Base-by-base conservation (phyloP, 805 yeast species). In the Debaryomyces hansenii region DNA sequence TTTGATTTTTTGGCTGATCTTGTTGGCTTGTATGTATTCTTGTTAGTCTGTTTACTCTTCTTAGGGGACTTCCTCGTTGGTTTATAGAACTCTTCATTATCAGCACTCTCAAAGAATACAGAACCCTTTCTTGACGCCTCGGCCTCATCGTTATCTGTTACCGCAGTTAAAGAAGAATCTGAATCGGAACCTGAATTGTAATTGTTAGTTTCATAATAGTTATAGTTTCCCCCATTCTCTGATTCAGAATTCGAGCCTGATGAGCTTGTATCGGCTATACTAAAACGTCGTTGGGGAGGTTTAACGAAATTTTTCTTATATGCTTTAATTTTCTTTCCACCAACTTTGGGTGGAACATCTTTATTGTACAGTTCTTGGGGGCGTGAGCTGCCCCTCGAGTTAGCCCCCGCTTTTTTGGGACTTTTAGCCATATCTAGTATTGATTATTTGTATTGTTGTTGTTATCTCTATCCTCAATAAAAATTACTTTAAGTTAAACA, bases 81-180 rank as follows among this genome's bases (percentile, higher is more conserved):
- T 8, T 33, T 33, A 20, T n/a, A 29, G 3, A 28, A 32, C 20
- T 37, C 44, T 15, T 28, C 42, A 32, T 21, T 21, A 14, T 39
- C 35, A 12, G 39, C 43, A 16, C 29, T 29, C 3, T 42, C 34
- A 14, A 45, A 39, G 12, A 50, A 47, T 14, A 42, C 20, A 4
- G 47, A 42, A 18, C 48, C 52, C 27, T 41, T 44, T 32, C 45
- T 53, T 16, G 55, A 48, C 15, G 50, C 52, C 10, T 44, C 45
- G 11, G 20, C 33, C 9, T 38, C 56, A 8, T 56, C 66, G 5
- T 55, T 53, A 21, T 63, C 71, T 5, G 64, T 60, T 6, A 71
- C 72, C 2, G 74, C 76, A 0, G 75, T 72, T 28, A 72, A 55
- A 0, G 75, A 70, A 12, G 71, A 65, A 41, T 72, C 77, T 1